Base-by-base conservation (phyloP, 2,329 filamentous ascomycete genomes). In the Pseudonectria foliicola region DNA sequence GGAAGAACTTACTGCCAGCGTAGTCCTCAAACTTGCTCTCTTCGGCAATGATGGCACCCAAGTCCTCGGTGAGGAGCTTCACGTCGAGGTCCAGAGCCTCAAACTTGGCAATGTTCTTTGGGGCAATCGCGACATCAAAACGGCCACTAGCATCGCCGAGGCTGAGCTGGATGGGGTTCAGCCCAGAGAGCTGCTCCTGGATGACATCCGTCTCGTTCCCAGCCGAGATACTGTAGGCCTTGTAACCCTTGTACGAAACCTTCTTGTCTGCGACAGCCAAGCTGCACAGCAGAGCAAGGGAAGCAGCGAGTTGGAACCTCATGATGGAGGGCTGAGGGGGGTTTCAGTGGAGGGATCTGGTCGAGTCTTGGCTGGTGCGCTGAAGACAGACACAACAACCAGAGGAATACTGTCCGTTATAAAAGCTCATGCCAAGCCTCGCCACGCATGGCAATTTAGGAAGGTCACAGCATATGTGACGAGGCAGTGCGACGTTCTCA, bases 111-210 rank as follows among this genome's bases (percentile, higher is more conserved):
- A 53, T 15, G 14, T 42, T 37, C 14, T 46, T 37, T 3, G 52
- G 49, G 4, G 50, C 39, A n/a, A 55, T 29, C 13, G 52, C 52
- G 18, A 55, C 39, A 11, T 54, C 49, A 6, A 53, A 36, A 10
- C 50, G 37, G 11, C 43, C 43, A 2, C 42, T 40, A 13, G 34
- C 16, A n/a, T 40, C 40, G 23, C 43, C 39, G 30, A 45, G 42
- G 33, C 35, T 40, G 16, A 54, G 35, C 3, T 47, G 42, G 13
- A 49, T 42, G 12, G 43, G 44, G 10, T 46, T 42, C 4, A 52
- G 27, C 7, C 39, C 36, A 1, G 39, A 35, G n/a, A 55, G 43
- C 24, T 48, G 41, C 6, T 43, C 39, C 18, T 49, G 41, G 23
- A 50, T 40, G 13, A 35, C 38, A 3, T 45, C 35, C 15, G 42